Percentiles rank a stretch among this genome's conserved stretches.
These are phyloP conservation scores for Beta lomatogona DNA, from an alignment of 179 eudicot genomes.

Conservation along the genomic window DNA sequence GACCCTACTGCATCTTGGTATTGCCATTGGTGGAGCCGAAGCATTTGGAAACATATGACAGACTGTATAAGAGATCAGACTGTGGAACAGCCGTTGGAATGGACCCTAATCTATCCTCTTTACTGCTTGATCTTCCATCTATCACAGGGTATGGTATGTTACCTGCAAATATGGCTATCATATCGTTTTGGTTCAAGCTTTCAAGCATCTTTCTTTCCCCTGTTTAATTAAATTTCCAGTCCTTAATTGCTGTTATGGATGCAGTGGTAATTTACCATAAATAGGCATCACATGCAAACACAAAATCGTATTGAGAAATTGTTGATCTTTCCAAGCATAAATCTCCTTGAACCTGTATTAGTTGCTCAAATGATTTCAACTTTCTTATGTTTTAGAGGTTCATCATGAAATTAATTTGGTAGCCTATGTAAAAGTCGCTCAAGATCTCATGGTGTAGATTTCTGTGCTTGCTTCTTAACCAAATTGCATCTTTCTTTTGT, in stretches of 20 bases:
- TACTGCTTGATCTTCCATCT: conserved; percentile 86
- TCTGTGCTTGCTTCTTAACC: no score
- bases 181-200: background rate
- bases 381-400: background rate
- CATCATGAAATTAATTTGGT: background rate
- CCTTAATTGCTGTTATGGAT: background rate
- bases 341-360: background rate
- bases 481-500: no score
- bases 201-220: conserved; percentile 2
- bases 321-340: background rate
- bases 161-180: background rate
- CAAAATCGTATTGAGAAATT: conserved; percentile 1
- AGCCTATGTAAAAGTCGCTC: background rate
- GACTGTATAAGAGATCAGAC: conserved; percentile 60
- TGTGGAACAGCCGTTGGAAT: conserved; percentile 84
- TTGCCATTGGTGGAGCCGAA: conserved; percentile 86
- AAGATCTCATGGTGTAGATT: background rate
- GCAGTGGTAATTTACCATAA: background rate
- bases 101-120: conserved; percentile 81
- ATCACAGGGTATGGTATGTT: conserved; percentile 99
- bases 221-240: background rate
- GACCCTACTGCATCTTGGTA: conserved; percentile 65
- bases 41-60: conserved; percentile 71
- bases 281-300: background rate
- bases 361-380: background rate